A percentile compares a stretch with the other conserved stretches of the same genome.
Evolutionary conservation across 352 stramenopile genomes (phyloP).

Genomic region (Phytopythium chamaehyphon): DNA sequence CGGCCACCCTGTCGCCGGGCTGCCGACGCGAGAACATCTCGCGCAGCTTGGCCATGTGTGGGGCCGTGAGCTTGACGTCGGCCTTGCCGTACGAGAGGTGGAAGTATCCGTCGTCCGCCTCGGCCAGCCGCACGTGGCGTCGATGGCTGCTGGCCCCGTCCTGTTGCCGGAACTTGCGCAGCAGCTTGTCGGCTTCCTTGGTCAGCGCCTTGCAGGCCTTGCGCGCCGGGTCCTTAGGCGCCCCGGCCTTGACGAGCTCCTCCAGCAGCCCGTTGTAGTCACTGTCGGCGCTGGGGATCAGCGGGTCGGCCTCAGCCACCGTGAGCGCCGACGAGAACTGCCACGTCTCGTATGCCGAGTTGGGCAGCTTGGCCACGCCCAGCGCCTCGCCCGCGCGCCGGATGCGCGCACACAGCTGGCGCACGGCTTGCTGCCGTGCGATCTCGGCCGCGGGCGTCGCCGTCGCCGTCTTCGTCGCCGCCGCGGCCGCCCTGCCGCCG

Average conservation of each 20-base stretch:
- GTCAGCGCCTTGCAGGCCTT: slow-evolving; percentile 65
- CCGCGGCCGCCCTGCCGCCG: no score
- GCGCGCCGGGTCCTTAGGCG: slow-evolving; percentile 49
- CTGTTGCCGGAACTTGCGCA: slow-evolving; percentile 49
- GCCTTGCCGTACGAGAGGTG: slow-evolving; percentile 62
- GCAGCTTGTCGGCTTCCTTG: slow-evolving; percentile 43
- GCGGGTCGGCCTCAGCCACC: slow-evolving; percentile 61
- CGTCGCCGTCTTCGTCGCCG: slow-evolving; percentile 6
- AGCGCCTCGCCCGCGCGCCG: slow-evolving; percentile 59
- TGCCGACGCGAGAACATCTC: slow-evolving; percentile 52
- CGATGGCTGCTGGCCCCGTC: slow-evolving; percentile 37
- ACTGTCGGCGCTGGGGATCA: slow-evolving; percentile 64
- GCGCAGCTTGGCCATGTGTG: slow-evolving; percentile 86
- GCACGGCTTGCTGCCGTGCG: slow-evolving; percentile 60
- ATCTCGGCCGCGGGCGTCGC: slow-evolving; percentile 61
- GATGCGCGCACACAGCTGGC: slow-evolving; percentile 67
- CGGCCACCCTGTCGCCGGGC: slow-evolving; percentile 17
- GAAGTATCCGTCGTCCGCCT: slow-evolving; percentile 27
- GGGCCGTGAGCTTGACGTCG: slow-evolving; percentile 75
- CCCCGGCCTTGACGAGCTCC: slow-evolving; percentile 69
- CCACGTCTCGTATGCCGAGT: slow-evolving; percentile 84
- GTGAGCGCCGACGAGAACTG: slow-evolving; percentile 77
- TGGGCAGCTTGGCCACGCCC: slow-evolving; percentile 72
- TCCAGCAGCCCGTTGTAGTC: slow-evolving; percentile 72
- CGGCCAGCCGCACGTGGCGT: slow-evolving; percentile 38